Evolutionary conservation across 169 alveolate genomes (phyloP).

Genomic region (Cryptosporidium sp.): DNA sequence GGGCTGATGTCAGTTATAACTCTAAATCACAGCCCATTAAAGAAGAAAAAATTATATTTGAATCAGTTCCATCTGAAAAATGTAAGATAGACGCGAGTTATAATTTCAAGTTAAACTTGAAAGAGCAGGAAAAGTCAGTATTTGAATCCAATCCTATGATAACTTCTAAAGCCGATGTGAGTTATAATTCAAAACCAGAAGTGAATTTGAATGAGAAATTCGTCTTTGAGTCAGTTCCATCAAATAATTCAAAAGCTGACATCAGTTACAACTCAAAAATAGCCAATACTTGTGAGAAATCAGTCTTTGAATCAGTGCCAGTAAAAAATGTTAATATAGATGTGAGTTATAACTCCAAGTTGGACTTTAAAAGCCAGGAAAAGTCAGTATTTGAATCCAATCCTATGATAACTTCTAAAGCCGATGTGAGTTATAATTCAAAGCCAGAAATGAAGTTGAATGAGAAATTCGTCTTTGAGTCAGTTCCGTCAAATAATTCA

Average conservation of each 20-base stretch:
- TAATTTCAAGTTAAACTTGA: background rate
- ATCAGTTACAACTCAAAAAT: background rate
- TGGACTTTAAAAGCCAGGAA: background rate
- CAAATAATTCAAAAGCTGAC: background rate
- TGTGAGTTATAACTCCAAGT: conserved; percentile 20
- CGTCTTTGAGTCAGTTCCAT: background rate
- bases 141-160: conserved; percentile 7
- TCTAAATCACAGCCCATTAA: background rate
- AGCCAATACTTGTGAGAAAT: background rate
- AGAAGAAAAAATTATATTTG: conserved; percentile 31
- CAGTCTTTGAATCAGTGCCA: background rate
- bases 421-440: background rate
- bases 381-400: conserved; percentile 17
- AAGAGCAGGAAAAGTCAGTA: background rate
- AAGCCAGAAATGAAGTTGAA: background rate
- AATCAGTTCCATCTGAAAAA: conserved; percentile 7
- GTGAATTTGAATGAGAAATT: background rate
- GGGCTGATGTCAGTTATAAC: conserved; percentile 31
- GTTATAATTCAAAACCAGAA: background rate
- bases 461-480: conserved; percentile 3
- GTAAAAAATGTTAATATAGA: too few species aligned
- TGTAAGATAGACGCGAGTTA: conserved; percentile 32
- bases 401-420: conserved; percentile 8
- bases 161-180: conserved; percentile 4
- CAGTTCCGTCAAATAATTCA: conserved; percentile 6